Conservation (phyloP, 1,139 yeast species). For the Zygosaccharomyces sapae region DNA sequence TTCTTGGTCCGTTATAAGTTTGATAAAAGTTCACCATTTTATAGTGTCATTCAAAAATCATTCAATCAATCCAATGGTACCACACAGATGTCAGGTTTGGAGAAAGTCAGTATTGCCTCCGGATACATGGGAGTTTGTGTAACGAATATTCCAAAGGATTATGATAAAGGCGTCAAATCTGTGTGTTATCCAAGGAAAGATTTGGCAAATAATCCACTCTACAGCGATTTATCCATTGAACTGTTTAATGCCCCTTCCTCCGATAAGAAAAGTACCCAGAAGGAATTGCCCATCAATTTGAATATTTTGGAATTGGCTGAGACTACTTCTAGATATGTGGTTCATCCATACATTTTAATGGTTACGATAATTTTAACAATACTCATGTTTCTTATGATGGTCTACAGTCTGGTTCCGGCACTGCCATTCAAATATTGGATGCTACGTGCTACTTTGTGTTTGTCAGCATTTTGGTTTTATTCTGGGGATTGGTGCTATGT, state of each 20-base stretch:
- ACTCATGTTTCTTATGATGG: constrained; percentile 40
- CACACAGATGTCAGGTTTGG: constrained; percentile 21
- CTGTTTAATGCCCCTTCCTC: constrained; percentile 23
- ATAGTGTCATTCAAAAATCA: constrained; percentile 25
- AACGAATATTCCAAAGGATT: constrained; percentile 26
- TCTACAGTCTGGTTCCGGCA: constrained; percentile 47
- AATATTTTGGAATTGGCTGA: constrained; percentile 33
- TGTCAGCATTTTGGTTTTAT: constrained; percentile 42
- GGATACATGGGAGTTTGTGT: constrained; percentile 36
- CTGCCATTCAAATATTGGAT: constrained; percentile 43
- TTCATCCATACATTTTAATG: constrained; percentile 54
- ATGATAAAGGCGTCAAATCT: constrained; percentile 15
- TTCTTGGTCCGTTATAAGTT: constrained; percentile 29
- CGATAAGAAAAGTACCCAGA: constrained; percentile 13
- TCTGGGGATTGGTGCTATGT: constrained; percentile 69
- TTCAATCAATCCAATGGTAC: constrained; percentile 21
- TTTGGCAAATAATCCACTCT: constrained; percentile 22
- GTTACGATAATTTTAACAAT: constrained; percentile 46
- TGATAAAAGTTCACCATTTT: constrained; percentile 29
- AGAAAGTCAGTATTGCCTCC: constrained; percentile 26
- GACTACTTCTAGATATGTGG: constrained; percentile 36
- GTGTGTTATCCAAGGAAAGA: constrained; percentile 30
- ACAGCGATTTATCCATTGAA: constrained; percentile 28
- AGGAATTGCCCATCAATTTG: constrained; percentile 15
- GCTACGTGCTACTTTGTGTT: constrained; percentile 37